These are phyloP conservation scores for Eucalyptus decipiens DNA, from an alignment of 345 rosid genomes.

Conservation along the genomic window DNA sequence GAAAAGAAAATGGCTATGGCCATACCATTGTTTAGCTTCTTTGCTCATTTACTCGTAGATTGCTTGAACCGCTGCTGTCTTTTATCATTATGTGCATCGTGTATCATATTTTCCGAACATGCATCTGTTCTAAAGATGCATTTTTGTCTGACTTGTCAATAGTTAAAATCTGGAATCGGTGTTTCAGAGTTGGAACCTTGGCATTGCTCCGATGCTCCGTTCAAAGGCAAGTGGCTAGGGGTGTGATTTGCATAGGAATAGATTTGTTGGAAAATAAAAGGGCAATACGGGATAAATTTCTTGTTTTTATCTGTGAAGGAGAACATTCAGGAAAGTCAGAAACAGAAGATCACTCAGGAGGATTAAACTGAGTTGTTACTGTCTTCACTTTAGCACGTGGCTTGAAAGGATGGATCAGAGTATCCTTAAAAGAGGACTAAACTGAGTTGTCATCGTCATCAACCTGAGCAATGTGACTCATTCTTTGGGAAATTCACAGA, in stretches of 20 bases:
- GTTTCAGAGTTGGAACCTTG: neutral
- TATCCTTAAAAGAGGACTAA: neutral
- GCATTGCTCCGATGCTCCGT: neutral
- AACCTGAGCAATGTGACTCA: neutral
- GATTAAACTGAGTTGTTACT: neutral
- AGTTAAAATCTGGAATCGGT: neutral
- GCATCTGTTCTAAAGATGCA: neutral
- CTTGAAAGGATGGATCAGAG: neutral
- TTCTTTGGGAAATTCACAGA: neutral
- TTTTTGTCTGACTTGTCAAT: neutral
- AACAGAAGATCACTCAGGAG: neutral
- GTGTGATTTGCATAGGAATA: neutral
- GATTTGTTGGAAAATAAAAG: neutral
- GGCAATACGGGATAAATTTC: neutral
- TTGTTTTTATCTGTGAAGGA: neutral
- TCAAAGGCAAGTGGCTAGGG: neutral
- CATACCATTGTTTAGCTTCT: neutral
- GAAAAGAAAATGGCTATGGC: neutral
- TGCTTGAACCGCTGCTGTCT: neutral
- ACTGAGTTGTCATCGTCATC: neutral
- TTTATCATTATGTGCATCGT: neutral
- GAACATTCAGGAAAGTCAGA: neutral
- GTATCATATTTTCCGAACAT: neutral
- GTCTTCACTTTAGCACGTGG: neutral
- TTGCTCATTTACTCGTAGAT: neutral